These are phyloP conservation scores for Henckelia pumila DNA, from an alignment of 257 asterid species.

Conservation along the genomic window DNA sequence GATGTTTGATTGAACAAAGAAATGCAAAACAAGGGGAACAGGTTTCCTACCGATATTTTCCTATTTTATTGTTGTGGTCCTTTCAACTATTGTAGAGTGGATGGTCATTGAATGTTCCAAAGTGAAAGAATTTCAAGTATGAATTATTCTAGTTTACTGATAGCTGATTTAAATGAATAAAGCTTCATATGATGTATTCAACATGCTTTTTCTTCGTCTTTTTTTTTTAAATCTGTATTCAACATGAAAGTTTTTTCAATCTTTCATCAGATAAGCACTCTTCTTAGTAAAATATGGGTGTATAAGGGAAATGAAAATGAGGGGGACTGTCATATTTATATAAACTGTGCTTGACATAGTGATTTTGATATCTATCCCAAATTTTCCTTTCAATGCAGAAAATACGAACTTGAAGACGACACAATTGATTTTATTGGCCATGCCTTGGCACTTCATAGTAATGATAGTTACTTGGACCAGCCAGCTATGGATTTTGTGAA, in stretches of 20 bases:
- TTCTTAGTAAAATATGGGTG: background rate
- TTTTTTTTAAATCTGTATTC: too few species aligned
- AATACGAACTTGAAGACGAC: slow-evolving; percentile 92
- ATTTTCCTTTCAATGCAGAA: slow-evolving; percentile 36
- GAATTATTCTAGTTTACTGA: background rate
- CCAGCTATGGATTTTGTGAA: slow-evolving; percentile 88
- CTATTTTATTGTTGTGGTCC: background rate
- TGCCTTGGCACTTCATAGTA: slow-evolving; percentile 86
- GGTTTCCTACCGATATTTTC: background rate
- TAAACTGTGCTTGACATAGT: background rate
- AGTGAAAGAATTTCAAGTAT: background rate
- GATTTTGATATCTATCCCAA: background rate
- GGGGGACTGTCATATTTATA: background rate
- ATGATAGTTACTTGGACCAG: slow-evolving; percentile 77
- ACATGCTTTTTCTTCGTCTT: too few species aligned
- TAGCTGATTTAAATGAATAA: too few species aligned
- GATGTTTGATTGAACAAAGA: background rate
- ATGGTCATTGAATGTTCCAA: too few species aligned
- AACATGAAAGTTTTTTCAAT: background rate
- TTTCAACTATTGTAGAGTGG: background rate
- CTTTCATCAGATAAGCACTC: background rate
- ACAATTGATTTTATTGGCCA: slow-evolving; percentile 93
- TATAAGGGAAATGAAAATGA: background rate
- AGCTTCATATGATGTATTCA: background rate
- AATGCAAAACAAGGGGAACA: background rate